These are phyloP conservation scores for Papilionanthe hybrid DNA, from an alignment of 116 monocot genomes.

Conservation along the genomic window DNA sequence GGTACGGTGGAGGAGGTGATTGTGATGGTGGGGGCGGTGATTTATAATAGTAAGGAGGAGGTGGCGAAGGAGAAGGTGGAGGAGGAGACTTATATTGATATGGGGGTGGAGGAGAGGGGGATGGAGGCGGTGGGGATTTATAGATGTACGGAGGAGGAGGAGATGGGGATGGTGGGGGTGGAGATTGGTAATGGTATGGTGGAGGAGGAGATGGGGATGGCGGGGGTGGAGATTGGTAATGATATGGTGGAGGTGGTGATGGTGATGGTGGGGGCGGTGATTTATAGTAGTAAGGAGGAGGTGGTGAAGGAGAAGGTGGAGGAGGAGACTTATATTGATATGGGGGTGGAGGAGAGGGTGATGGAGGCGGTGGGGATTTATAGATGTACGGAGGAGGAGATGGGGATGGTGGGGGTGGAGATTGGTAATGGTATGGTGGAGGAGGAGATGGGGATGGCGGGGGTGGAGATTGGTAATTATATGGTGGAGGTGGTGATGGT, in stretches of 20 bases:
- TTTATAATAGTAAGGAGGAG: constrained; percentile 18
- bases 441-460: neutral
- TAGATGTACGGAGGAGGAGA: neutral
- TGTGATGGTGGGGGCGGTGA: constrained; percentile 32
- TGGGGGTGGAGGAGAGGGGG: constrained; percentile 12
- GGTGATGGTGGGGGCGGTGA: neutral
- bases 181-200: too few species aligned
- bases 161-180: neutral
- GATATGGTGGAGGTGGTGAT: neutral
- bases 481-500: neutral
- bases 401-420: neutral
- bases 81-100: constrained; percentile 43
- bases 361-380: constrained; percentile 6
- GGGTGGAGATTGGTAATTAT: neutral
- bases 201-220: too few species aligned
- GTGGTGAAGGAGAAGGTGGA: too few species aligned
- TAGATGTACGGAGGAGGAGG: neutral
- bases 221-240: too few species aligned
- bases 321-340: neutral
- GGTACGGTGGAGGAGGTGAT: too few species aligned
- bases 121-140: neutral
- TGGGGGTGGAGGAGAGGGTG: constrained; percentile 13
- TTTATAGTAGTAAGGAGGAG: too few species aligned
- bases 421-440: neutral
- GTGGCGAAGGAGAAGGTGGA: constrained; percentile 47